A percentile compares a stretch with the other conserved stretches of the same genome.
These are phyloP conservation scores for Aureobasidium sp. DNA, from an alignment of 2,329 filamentous ascomycete species.

Conservation along the genomic window DNA sequence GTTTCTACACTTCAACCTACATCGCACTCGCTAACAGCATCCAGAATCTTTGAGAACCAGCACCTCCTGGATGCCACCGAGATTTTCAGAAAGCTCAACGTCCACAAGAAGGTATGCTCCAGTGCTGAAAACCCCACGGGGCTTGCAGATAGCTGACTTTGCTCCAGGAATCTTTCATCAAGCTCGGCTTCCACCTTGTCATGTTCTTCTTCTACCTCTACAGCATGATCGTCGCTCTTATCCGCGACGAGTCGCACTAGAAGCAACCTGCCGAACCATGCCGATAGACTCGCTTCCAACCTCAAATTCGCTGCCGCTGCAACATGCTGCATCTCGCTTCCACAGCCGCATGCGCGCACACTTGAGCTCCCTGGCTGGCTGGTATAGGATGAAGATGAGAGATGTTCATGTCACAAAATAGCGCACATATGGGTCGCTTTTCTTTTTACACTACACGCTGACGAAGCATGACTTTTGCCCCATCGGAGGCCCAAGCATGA, in stretches of 20 bases:
- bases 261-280: not conserved
- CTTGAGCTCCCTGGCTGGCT: conserved; percentile 2
- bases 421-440: conserved; percentile 17
- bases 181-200: conserved; percentile 95
- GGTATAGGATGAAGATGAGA: not conserved
- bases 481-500: not conserved
- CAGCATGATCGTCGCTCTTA: conserved; percentile 67
- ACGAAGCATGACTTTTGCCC: conserved; percentile 1
- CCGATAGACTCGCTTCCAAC: not conserved
- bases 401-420: conserved; percentile 13
- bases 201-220: conserved; percentile 99
- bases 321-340: not conserved
- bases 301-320: not conserved
- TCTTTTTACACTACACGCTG: conserved; percentile 9
- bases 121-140: conserved; percentile 11
- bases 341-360: not conserved
- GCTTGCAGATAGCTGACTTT: conserved; percentile 16
- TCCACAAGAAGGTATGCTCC: conserved; percentile 82
- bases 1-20: conserved; percentile 27
- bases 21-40: conserved; percentile 28
- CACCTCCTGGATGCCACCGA: conserved; percentile 96
- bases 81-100: conserved; percentile 98
- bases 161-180: conserved; percentile 89
- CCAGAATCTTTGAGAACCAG: conserved; percentile 91
- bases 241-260: conserved; percentile 78